Conservation (phyloP, 805 yeast genomes). For the Kodamaea hsintzibuensis region DNA sequence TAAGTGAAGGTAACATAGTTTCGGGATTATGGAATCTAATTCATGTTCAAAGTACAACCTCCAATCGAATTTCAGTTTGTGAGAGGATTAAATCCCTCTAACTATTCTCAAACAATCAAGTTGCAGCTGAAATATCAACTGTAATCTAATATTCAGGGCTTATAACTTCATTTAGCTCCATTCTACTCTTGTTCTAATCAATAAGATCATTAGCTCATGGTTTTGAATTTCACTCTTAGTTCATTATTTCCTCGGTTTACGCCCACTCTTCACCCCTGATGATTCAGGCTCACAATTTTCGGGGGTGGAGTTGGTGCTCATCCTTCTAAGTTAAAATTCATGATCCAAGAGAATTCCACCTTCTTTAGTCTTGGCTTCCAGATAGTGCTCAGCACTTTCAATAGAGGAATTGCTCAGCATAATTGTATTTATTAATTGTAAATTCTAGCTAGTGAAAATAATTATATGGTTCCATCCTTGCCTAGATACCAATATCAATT, state of each 20-base stretch:
- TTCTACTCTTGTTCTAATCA: neutral
- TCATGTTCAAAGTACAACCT: neutral
- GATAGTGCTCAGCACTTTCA: too few relatives aligned
- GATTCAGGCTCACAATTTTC: neutral
- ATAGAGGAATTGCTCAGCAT: neutral
- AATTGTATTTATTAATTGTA: neutral
- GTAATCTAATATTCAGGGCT: neutral
- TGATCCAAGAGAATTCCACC: neutral
- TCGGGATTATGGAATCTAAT: neutral
- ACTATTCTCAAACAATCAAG: neutral
- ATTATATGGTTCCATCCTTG: neutral
- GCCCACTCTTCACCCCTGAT: neutral
- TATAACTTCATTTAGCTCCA: neutral
- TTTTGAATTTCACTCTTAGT: neutral
- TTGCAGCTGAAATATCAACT: neutral
- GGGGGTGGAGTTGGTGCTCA: neutral
- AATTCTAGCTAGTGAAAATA: neutral
- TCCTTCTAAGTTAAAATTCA: neutral
- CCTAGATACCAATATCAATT: constrained; percentile 36
- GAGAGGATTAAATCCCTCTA: neutral
- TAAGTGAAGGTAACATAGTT: neutral
- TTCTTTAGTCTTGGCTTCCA: neutral
- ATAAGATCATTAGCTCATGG: neutral
- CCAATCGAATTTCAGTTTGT: neutral
- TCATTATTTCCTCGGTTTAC: neutral